Conservation (phyloP, 2,329 filamentous ascomycete genomes). For the Claviceps sp. region DNA sequence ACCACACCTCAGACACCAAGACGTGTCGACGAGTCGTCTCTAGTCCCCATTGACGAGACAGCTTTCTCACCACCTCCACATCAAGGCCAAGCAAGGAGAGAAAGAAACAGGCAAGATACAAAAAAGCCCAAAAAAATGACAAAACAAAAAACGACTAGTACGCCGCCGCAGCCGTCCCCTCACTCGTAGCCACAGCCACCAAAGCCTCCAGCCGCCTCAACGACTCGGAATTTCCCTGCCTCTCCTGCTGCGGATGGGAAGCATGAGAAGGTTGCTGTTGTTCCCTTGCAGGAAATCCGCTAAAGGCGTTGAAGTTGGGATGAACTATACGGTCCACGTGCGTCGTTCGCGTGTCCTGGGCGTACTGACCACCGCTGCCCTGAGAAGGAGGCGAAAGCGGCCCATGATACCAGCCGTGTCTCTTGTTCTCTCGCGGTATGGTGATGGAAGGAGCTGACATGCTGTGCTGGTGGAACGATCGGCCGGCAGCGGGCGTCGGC, state of each 20-base stretch:
- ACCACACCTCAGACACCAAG: no score
- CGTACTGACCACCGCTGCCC: conserved; percentile 13
- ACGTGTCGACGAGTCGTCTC: no score
- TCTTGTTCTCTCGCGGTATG: conserved; percentile 46
- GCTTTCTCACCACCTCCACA: no score
- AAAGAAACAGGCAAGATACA: background rate
- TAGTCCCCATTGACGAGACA: no score
- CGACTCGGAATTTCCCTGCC: conserved; percentile 18
- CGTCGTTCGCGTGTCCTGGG: conserved; percentile 21
- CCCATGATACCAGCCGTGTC: conserved; percentile 60
- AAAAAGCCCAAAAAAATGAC: no score
- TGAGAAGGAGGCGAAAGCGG: conserved; percentile 24
- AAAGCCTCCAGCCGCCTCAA: conserved; percentile 27
- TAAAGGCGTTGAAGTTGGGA: conserved; percentile 39
- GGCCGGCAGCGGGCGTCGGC: conserved; percentile 15
- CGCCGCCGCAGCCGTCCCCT: conserved; percentile 28
- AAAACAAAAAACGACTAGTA: conserved; percentile 15
- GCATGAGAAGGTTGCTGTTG: conserved; percentile 9
- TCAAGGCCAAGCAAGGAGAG: background rate
- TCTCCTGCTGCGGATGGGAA: conserved; percentile 12
- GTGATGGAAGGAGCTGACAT: conserved; percentile 44
- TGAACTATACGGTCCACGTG: conserved; percentile 45
- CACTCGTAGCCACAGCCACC: conserved; percentile 31
- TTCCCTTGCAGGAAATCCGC: conserved; percentile 33
- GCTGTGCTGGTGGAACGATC: conserved; percentile 39